phyloP scores from a whole-genome alignment of 257 asterid species.

The Capsicum rhomboideum region DNA sequence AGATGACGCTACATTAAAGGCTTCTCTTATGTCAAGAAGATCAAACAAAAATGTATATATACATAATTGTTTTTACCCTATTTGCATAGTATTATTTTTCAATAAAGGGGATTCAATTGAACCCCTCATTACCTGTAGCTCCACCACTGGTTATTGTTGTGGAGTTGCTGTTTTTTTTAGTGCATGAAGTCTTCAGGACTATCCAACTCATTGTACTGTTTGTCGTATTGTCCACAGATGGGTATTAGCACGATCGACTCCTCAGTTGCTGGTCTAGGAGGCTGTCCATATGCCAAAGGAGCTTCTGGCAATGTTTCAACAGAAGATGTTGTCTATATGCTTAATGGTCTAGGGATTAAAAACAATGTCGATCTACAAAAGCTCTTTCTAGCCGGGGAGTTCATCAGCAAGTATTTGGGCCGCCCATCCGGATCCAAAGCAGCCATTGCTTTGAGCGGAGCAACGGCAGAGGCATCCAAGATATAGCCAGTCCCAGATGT shows the following conservation, averaged over 20 bases:
- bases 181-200: background rate
- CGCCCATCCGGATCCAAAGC: slow-evolving; percentile 78
- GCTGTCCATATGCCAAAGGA: slow-evolving; percentile 91
- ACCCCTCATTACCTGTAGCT: background rate
- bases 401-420: slow-evolving; percentile 51
- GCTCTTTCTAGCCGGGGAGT: slow-evolving; percentile 72
- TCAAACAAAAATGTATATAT: background rate
- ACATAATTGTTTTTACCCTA: background rate
- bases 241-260: slow-evolving; percentile 89
- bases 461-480: slow-evolving; percentile 35
- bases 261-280: slow-evolving; percentile 81
- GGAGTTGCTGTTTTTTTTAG: background rate
- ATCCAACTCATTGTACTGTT: background rate
- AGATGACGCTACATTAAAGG: background rate
- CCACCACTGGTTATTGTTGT: background rate
- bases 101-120: background rate
- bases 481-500: slow-evolving; percentile 9
- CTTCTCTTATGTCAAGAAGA: background rate
- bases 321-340: slow-evolving; percentile 92
- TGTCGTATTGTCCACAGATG: slow-evolving; percentile 36
- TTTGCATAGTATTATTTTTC: background rate
- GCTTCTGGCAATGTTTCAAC: slow-evolving; percentile 94
- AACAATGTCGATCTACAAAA: slow-evolving; percentile 58
- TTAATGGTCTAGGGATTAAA: slow-evolving; percentile 63
- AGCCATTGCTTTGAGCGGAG: slow-evolving; percentile 53